These are phyloP conservation scores for Fusarium vanettenii DNA, from an alignment of 2,329 filamentous ascomycete genomes.

Conservation along the genomic window DNA sequence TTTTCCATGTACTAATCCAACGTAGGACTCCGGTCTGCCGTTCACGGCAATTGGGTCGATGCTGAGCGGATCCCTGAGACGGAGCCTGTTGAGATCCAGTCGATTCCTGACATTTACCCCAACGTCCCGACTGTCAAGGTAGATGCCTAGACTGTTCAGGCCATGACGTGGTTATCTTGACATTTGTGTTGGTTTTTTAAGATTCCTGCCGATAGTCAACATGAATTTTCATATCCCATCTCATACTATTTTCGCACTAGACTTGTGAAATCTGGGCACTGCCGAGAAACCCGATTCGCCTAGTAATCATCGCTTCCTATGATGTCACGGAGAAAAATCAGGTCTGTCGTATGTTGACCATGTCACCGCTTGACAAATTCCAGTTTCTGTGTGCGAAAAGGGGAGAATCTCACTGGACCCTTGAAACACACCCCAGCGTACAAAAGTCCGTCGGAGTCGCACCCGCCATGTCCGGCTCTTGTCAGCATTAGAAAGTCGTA, in stretches of 20 bases:
- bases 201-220: not conserved
- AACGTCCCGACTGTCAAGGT: not conserved
- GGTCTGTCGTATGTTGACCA: not conserved
- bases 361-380: not conserved
- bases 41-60: not conserved
- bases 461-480: not conserved
- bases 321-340: not conserved
- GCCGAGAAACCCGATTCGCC: not conserved
- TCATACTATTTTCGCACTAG: not conserved
- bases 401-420: not conserved
- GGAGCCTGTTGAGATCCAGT: not conserved
- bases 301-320: not conserved
- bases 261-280: not conserved
- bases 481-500: not conserved
- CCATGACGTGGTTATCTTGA: not conserved
- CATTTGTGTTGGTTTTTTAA: not conserved
- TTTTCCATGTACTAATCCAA: not conserved
- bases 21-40: not conserved
- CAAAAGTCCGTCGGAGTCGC: not conserved
- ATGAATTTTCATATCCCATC: not conserved
- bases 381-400: not conserved
- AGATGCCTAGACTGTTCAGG: not conserved
- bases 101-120: not conserved
- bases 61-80: not conserved
- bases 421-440: not conserved